Percentiles rank a stretch among this genome's conserved stretches.
Conservation (phyloP, 179 eudicot genomes). For the Spergularia azorica region DNA sequence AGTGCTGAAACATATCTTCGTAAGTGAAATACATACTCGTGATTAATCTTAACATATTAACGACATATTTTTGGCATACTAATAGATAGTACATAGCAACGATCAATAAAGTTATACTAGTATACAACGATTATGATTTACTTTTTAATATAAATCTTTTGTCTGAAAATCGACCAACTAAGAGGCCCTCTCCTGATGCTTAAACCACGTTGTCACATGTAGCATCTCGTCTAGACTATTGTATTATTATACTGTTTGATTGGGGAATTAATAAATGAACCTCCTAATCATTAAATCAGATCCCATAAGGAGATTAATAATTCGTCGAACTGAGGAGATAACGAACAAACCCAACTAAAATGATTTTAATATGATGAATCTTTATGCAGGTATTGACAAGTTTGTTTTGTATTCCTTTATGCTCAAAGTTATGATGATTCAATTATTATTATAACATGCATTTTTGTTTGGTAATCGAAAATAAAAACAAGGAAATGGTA, state of each 20-base stretch:
- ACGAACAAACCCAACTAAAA: slow-evolving; percentile 10
- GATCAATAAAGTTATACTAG: too few species aligned
- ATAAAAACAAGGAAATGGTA: too few species aligned
- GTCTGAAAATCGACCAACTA: not conserved
- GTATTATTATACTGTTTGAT: not conserved
- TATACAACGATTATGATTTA: too few species aligned
- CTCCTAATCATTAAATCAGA: slow-evolving; percentile 12
- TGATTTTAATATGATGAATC: not conserved
- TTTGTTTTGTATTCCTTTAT: too few species aligned
- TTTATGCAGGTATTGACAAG: not conserved
- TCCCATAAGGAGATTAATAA: slow-evolving; percentile 17
- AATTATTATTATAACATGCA: not conserved
- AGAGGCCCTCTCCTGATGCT: not conserved
- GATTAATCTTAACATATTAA: too few species aligned
- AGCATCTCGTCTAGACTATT: not conserved
- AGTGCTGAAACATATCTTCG: too few species aligned
- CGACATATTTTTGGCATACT: too few species aligned
- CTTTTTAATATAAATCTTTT: not conserved
- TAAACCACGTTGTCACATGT: slow-evolving; percentile 20
- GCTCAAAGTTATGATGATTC: not conserved
- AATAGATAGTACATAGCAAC: too few species aligned
- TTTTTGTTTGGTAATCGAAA: too few species aligned
- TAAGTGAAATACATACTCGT: too few species aligned
- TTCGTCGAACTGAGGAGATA: not conserved
- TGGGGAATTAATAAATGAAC: slow-evolving; percentile 5